Conservation (phyloP, 2,329 filamentous ascomycete genomes). For the Uncinocarpus reesii region DNA sequence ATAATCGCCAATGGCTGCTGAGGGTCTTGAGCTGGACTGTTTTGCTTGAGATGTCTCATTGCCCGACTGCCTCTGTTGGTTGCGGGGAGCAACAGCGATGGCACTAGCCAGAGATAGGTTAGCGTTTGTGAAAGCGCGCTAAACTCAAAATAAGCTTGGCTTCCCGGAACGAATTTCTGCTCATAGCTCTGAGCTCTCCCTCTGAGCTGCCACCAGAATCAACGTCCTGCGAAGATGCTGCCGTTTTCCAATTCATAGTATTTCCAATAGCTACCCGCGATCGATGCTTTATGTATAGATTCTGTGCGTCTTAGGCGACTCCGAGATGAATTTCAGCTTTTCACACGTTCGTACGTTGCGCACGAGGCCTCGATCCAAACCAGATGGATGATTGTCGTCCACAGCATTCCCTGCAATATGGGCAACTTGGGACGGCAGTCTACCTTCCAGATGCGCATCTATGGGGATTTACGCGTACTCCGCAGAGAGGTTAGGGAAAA, state of each 20-base stretch:
- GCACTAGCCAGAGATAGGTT: not conserved
- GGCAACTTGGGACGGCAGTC: slow-evolving; percentile 45
- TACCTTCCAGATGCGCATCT: slow-evolving; percentile 40
- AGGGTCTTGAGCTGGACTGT: no score
- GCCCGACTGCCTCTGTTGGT: no score
- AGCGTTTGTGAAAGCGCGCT: no score
- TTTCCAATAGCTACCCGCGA: not conserved
- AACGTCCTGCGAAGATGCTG: slow-evolving; percentile 1
- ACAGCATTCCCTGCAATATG: slow-evolving; percentile 44
- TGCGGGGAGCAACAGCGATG: slow-evolving; percentile 5
- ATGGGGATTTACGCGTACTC: slow-evolving; percentile 41
- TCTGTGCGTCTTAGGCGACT: slow-evolving; percentile 23
- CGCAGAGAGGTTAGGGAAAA: not conserved
- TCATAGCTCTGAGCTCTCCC: not conserved
- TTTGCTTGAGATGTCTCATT: no score
- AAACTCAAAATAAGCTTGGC: not conserved
- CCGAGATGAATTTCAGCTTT: slow-evolving; percentile 11
- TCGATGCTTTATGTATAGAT: not conserved
- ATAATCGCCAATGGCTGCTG: not conserved
- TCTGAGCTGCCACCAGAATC: not conserved
- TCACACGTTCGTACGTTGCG: slow-evolving; percentile 20
- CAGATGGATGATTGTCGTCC: slow-evolving; percentile 48
- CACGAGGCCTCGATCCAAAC: slow-evolving; percentile 31
- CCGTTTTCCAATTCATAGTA: not conserved
- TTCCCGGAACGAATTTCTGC: not conserved